These are phyloP conservation scores for Plasmodium reichenowi DNA, from an alignment of 169 alveolate species.

Conservation along the genomic window DNA sequence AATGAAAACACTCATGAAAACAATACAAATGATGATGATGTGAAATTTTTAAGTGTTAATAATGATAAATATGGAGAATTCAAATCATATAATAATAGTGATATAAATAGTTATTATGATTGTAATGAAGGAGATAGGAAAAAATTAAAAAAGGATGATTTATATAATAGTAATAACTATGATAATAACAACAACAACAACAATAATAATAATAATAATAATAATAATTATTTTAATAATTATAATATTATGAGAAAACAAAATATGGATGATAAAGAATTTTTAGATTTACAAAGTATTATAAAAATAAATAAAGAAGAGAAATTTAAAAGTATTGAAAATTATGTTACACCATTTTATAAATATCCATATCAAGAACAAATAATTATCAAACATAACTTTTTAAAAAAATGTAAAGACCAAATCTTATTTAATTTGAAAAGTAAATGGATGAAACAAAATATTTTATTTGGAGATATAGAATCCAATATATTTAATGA, in stretches of 20 bases:
- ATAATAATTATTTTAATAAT: not conserved
- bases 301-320: conserved; percentile 50
- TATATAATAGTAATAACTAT: not conserved
- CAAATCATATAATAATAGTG: too few relatives aligned
- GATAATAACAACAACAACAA: not conserved
- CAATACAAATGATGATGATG: not conserved
- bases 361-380: conserved; percentile 65
- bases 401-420: conserved; percentile 70
- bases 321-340: conserved; percentile 58
- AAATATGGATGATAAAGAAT: not conserved
- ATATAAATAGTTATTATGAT: too few relatives aligned
- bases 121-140: not conserved
- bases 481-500: conserved; percentile 12
- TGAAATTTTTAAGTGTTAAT: not conserved
- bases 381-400: conserved; percentile 56
- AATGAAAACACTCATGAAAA: not conserved
- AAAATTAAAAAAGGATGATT: not conserved
- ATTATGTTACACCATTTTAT: conserved; percentile 75
- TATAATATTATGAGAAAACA: not conserved
- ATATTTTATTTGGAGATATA: conserved; percentile 37
- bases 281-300: conserved; percentile 61
- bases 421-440: conserved; percentile 56
- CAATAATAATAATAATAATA: conserved; percentile 1
- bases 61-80: too few relatives aligned
- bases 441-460: conserved; percentile 60